These are phyloP conservation scores for Aphanomyces astaci DNA, from an alignment of 352 stramenopile genomes.

Conservation along the genomic window DNA sequence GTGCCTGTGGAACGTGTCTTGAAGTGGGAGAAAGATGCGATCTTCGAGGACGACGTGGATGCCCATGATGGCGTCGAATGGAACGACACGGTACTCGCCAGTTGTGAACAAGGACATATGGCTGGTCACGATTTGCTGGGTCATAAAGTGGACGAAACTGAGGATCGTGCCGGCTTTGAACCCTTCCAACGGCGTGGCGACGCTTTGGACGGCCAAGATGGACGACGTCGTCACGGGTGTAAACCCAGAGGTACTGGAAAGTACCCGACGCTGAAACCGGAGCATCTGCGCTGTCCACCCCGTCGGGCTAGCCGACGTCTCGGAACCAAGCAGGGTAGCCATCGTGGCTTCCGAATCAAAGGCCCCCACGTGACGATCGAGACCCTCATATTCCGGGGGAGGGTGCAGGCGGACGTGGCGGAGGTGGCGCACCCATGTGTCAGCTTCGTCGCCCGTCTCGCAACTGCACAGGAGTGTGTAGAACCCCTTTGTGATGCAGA, in stretches of 20 bases:
- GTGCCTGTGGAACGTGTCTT: constrained; percentile 44
- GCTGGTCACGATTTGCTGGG: constrained; percentile 60
- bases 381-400: constrained; percentile 42
- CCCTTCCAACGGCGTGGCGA: background rate
- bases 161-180: constrained; percentile 29
- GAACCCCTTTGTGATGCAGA: constrained; percentile 80
- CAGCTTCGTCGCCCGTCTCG: constrained; percentile 64
- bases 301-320: background rate
- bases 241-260: background rate
- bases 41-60: constrained; percentile 74
- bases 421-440: constrained; percentile 70
- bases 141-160: constrained; percentile 51
- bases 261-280: background rate
- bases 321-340: background rate
- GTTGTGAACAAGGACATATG: constrained; percentile 50
- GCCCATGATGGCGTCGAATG: constrained; percentile 47
- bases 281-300: background rate
- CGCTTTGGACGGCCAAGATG: background rate
- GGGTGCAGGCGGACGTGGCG: constrained; percentile 37
- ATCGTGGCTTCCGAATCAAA: background rate
- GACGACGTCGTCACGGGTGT: background rate
- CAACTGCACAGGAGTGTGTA: constrained; percentile 77
- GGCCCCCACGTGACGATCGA: constrained; percentile 1
- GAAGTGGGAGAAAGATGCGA: constrained; percentile 60
- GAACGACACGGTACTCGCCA: constrained; percentile 61